Evolutionary conservation across 2,329 filamentous ascomycete genomes (phyloP), one percentile per base, ranked within the genome.

Genomic region (Calonectria hongkongensis): DNA sequence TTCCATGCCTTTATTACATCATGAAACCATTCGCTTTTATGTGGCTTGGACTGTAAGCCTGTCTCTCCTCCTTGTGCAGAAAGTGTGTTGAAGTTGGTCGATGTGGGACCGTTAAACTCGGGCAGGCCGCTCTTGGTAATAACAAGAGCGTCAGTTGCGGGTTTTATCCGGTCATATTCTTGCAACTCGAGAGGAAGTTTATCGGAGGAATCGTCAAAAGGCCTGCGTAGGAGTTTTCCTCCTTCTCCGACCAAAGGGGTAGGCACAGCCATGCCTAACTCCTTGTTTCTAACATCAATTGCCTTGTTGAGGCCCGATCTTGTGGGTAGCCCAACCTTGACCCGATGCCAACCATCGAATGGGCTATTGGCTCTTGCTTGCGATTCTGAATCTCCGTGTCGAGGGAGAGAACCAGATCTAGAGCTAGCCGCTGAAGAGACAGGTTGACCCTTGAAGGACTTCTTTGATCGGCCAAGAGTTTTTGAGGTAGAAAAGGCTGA

Each of bases 1-100:
- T 93, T 84, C 94, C 95, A 98, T 10, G 86, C 87, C 43, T 87
- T 82, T 1, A 95, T 83, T 8, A 96, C 78, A 8, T 87, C 84
- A 10, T 88, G 85, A 3, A 95, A 84, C 93, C 93, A 95, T 12
- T 82, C 76, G 56, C 80, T 84, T 9, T 77, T 75, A 30, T 78
- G 70, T 9, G 41, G 71, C 41, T 74, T 74, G 2, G 36, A 36
- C 50, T 67, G 47, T 27, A 54, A 64, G 45, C 75, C 54, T 41
- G 69, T 36, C 18, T 12, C 30, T 33, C 33, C n/a, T 12, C 25
- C 18, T n/a, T 56, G 58, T 36, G 65, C 48, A 28, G 28, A 39
- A 18, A 25, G 9, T 2, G 5, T 47, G 43, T 28, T 56, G 21
- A 43, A 33, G 43, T 66, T 25, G 1, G 16, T 54, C 4, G 62